Evolutionary conservation across 2,329 filamentous ascomycete species (phyloP).

Genomic region (Colletotrichum chrysophilum): DNA sequence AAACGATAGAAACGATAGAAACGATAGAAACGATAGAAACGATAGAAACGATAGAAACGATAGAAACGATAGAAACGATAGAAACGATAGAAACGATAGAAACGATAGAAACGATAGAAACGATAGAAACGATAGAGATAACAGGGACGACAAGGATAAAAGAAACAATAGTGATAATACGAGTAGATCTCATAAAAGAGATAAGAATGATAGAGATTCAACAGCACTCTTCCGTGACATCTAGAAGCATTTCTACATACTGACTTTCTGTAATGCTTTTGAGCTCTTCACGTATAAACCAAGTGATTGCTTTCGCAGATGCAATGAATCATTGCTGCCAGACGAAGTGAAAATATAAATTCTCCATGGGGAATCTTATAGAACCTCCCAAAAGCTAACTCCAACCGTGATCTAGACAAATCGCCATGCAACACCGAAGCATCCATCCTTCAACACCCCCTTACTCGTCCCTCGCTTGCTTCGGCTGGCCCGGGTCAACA

Average conservation of each 20-base stretch:
- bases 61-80: too few species aligned
- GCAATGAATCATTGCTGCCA: too few species aligned
- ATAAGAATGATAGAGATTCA: accelerated
- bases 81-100: too few species aligned
- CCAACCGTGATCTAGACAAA: neutral
- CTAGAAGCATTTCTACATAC: accelerated
- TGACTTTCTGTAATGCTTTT: neutral
- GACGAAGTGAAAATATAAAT: neutral
- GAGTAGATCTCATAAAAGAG: accelerated
- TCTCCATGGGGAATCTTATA: neutral
- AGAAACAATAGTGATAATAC: neutral
- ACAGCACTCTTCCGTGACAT: accelerated
- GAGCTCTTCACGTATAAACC: accelerated
- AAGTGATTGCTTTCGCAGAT: too few species aligned
- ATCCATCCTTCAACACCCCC: neutral
- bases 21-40: too few species aligned
- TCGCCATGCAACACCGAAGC: accelerated
- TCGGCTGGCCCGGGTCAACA: neutral
- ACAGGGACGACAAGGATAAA: neutral
- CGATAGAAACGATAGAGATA: too few species aligned
- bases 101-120: neutral
- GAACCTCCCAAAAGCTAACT: neutral
- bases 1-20: too few species aligned
- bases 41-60: too few species aligned
- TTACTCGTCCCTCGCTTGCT: neutral